Evolutionary conservation across 495 filamentous ascomycete genomes (phyloP).

Genomic region (Penicillium goetzii): DNA sequence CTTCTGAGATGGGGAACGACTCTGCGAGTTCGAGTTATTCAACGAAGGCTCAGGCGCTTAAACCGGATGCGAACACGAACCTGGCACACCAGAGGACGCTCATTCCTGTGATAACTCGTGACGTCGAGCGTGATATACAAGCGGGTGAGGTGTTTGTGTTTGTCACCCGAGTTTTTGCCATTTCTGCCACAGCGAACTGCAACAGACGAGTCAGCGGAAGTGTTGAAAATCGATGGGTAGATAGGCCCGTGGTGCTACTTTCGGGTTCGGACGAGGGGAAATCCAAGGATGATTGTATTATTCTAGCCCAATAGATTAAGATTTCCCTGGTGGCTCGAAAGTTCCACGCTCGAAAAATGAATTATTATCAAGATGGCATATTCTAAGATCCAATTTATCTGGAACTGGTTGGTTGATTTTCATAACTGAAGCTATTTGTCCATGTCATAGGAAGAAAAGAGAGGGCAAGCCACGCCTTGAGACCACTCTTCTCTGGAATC

Average conservation of each 20-base stretch:
- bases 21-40: neutral
- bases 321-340: no score
- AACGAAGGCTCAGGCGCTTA: neutral
- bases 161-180: constrained; percentile 15
- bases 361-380: neutral
- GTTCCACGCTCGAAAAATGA: neutral
- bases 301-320: neutral
- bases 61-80: constrained; percentile 22
- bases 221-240: constrained; percentile 16
- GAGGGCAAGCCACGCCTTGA: no score
- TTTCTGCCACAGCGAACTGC: constrained; percentile 12
- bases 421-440: no score
- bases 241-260: constrained; percentile 2
- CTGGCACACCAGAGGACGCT: constrained; percentile 13
- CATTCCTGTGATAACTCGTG: constrained; percentile 13
- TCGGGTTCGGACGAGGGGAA: neutral
- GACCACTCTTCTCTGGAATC: no score
- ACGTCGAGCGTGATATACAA: constrained; percentile 4
- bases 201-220: neutral
- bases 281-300: neutral
- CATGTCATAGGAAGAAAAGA: no score
- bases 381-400: no score
- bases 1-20: neutral
- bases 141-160: constrained; percentile 7
- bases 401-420: no score